These are phyloP conservation scores for Cadophora sp. DNA, from an alignment of 2,329 filamentous ascomycete species.

Conservation along the genomic window DNA sequence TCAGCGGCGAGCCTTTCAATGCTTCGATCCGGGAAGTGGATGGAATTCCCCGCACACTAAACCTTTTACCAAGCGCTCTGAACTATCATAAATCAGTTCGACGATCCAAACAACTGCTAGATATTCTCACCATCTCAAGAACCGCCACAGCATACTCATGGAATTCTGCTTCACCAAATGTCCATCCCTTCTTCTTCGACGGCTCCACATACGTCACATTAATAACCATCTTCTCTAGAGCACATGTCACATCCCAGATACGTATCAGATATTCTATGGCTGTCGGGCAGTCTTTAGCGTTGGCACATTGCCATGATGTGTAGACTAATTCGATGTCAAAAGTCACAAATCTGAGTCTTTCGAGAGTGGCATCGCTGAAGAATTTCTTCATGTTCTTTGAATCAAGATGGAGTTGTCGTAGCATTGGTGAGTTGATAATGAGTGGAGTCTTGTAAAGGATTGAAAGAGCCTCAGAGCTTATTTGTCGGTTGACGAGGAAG, in stretches of 20 bases:
- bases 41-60: neutral
- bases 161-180: neutral
- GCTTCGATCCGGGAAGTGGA: neutral
- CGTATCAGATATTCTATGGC: conserved; percentile 32
- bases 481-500: conserved; percentile 46
- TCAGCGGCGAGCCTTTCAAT: neutral
- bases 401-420: conserved; percentile 19
- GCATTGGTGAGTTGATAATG: conserved; percentile 32
- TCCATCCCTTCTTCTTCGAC: neutral
- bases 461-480: conserved; percentile 41
- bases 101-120: neutral
- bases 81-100: neutral
- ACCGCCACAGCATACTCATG: neutral
- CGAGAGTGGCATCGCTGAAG: conserved; percentile 30
- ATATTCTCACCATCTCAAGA: neutral
- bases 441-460: conserved; percentile 42
- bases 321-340: conserved; percentile 28
- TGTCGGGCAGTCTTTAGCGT: conserved; percentile 18
- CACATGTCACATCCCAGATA: conserved; percentile 25
- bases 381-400: conserved; percentile 34
- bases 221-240: conserved; percentile 25
- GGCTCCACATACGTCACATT: conserved; percentile 19
- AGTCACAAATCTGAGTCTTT: conserved; percentile 30
- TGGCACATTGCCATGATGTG: neutral
- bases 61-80: neutral